Conservation (phyloP, 2,329 filamentous ascomycete species). For the Curvularia lunata region DNA sequence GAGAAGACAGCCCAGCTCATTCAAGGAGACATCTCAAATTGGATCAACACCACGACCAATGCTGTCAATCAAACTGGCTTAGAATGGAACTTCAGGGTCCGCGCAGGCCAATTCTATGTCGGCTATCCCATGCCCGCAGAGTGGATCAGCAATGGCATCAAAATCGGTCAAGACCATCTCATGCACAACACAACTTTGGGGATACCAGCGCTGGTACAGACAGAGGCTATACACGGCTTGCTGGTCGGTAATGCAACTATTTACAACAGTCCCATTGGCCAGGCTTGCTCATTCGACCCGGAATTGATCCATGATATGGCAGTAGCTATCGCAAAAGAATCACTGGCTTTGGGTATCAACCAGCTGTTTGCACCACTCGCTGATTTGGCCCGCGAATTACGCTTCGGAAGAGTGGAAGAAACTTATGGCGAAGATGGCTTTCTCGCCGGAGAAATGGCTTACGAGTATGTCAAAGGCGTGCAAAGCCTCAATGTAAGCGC, state of each 20-base stretch:
- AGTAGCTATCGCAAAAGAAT: constrained; percentile 68
- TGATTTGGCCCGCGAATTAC: constrained; percentile 73
- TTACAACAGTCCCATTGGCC: constrained; percentile 77
- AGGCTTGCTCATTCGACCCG: constrained; percentile 74
- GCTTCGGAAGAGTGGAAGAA: constrained; percentile 77
- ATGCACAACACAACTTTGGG: constrained; percentile 68
- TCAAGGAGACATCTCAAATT: constrained; percentile 72
- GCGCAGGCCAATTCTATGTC: constrained; percentile 75
- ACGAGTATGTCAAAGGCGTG: constrained; percentile 65
- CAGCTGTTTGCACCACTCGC: constrained; percentile 75
- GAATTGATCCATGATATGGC: constrained; percentile 71
- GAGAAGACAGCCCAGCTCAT: constrained; percentile 74
- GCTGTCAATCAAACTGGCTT: constrained; percentile 72
- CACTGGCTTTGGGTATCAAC: constrained; percentile 71
- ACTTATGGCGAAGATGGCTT: constrained; percentile 73
- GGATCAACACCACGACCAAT: constrained; percentile 71
- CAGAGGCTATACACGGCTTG: constrained; percentile 76
- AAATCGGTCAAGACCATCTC: constrained; percentile 72
- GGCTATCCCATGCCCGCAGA: constrained; percentile 70
- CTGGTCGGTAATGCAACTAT: constrained; percentile 75
- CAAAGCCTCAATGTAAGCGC: constrained; percentile 71
- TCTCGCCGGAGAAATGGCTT: constrained; percentile 71
- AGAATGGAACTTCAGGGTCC: constrained; percentile 68
- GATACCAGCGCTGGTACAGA: constrained; percentile 76
- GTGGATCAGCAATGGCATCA: constrained; percentile 67